Conservation (phyloP, 106 monocot genomes). For the Phalaenopsis equestris region DNA sequence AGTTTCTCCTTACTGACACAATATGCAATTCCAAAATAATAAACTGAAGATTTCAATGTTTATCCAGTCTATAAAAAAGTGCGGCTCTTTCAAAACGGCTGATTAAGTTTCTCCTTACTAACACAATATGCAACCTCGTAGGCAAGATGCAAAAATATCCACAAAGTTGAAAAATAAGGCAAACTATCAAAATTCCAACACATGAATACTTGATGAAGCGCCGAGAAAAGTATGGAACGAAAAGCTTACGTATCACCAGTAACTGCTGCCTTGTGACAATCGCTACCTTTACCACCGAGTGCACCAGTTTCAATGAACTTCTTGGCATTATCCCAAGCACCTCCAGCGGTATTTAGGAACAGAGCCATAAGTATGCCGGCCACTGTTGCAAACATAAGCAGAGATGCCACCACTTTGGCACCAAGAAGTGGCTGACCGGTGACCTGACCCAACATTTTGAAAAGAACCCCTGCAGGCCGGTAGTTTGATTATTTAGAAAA, state of each 20-base stretch:
- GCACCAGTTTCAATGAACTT: slow-evolving; percentile 98
- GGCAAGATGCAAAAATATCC: too few relatives aligned
- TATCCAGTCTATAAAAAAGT: too few relatives aligned
- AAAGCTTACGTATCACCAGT: slow-evolving; percentile 94
- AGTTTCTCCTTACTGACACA: too few relatives aligned
- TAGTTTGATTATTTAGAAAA: neutral
- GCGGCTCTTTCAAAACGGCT: too few relatives aligned
- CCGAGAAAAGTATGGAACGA: neutral
- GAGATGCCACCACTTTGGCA: slow-evolving; percentile 91
- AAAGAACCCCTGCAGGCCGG: slow-evolving; percentile 59
- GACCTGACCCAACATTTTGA: slow-evolving; percentile 67
- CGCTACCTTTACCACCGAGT: slow-evolving; percentile 96
- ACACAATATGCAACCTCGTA: too few relatives aligned
- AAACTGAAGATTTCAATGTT: too few relatives aligned
- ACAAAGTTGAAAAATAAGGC: too few relatives aligned
- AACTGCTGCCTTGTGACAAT: slow-evolving; percentile 89
- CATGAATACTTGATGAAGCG: neutral
- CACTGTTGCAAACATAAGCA: slow-evolving; percentile 99
- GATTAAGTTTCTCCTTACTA: too few relatives aligned
- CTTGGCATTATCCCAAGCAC: slow-evolving; percentile 99
- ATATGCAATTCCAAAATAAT: too few relatives aligned
- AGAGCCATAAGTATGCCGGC: slow-evolving; percentile 96
- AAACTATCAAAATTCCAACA: too few relatives aligned
- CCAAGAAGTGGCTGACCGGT: slow-evolving; percentile 86
- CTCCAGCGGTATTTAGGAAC: slow-evolving; percentile 93